A percentile compares a stretch with the other conserved stretches of the same genome.
Conservation (phyloP, 1,284 basidiomycete genomes). For the Pisolithus thermaeus region DNA sequence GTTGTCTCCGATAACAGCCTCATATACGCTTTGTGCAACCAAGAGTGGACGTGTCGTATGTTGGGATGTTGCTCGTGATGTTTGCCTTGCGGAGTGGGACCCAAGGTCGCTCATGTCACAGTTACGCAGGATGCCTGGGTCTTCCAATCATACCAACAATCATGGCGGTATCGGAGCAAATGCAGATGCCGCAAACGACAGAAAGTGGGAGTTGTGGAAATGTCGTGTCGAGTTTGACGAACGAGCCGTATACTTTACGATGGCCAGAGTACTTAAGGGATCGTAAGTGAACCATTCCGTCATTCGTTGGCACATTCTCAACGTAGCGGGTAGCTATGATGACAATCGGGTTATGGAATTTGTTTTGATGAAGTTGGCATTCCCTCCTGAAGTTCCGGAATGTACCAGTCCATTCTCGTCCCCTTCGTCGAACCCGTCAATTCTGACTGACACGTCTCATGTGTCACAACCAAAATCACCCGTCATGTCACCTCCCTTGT, state of each 20-base stretch:
- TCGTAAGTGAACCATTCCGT: constrained; percentile 35
- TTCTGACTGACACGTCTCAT: constrained; percentile 13
- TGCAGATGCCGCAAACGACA: constrained; percentile 12
- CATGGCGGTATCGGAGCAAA: constrained; percentile 9
- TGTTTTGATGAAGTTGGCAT: constrained; percentile 48
- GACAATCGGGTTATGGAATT: constrained; percentile 50
- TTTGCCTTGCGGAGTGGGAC: constrained; percentile 59
- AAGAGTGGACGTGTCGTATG: constrained; percentile 71
- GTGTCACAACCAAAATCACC: constrained; percentile 23
- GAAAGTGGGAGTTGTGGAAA: constrained; percentile 69
- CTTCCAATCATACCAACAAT: constrained; percentile 10
- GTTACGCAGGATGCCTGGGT: constrained; percentile 1
- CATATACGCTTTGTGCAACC: constrained; percentile 66
- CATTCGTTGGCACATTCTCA: constrained; percentile 1
- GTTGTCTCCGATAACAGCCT: constrained; percentile 69
- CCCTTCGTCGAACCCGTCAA: constrained; percentile 12
- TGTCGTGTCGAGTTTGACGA: constrained; percentile 70
- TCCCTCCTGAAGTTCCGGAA: constrained; percentile 34
- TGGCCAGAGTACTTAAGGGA: constrained; percentile 55
- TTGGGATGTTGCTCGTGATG: constrained; percentile 61
- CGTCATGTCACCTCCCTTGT: constrained; percentile 22
- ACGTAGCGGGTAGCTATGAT: constrained; percentile 30
- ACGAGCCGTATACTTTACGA: constrained; percentile 64
- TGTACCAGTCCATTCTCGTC: constrained; percentile 16
- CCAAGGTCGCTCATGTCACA: constrained; percentile 30